These are phyloP conservation scores for Saccharum hybrid DNA, from an alignment of 202 grass and related monocot species.

Conservation along the genomic window DNA sequence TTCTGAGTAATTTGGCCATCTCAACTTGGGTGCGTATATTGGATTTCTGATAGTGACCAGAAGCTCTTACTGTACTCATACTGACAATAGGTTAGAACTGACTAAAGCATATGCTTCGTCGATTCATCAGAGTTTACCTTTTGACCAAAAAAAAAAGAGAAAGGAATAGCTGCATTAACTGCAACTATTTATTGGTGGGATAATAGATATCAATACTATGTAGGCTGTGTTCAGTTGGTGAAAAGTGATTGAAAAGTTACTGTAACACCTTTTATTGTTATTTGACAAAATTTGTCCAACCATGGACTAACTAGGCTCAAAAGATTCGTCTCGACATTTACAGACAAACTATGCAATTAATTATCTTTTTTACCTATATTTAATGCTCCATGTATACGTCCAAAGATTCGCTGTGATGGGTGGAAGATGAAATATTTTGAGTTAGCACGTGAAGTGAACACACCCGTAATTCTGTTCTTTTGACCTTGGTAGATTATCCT, in stretches of 20 bases:
- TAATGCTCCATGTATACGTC: too few species aligned
- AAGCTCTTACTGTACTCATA: not conserved
- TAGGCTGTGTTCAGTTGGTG: too few species aligned
- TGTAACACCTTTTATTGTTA: too few species aligned
- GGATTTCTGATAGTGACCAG: not conserved
- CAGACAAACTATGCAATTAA: too few species aligned
- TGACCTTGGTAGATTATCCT: not conserved
- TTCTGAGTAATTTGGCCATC: not conserved
- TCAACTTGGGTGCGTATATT: not conserved
- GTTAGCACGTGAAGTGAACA: too few species aligned
- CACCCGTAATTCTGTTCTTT: conserved; percentile 7
- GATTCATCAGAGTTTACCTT: not conserved
- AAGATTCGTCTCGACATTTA: too few species aligned
- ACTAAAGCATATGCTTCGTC: not conserved
- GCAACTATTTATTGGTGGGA: not conserved
- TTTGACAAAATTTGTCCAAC: too few species aligned
- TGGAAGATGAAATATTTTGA: too few species aligned
- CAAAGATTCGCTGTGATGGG: too few species aligned
- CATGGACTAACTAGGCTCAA: too few species aligned
- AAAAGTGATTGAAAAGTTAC: too few species aligned
- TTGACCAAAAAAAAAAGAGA: not conserved
- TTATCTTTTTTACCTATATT: too few species aligned
- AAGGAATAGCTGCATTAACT: not conserved
- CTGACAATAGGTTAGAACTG: conserved; percentile 18
- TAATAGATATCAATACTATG: not conserved